Conservation (phyloP, 176 grass and related monocot genomes). For the Chrysopogon serrulatus region DNA sequence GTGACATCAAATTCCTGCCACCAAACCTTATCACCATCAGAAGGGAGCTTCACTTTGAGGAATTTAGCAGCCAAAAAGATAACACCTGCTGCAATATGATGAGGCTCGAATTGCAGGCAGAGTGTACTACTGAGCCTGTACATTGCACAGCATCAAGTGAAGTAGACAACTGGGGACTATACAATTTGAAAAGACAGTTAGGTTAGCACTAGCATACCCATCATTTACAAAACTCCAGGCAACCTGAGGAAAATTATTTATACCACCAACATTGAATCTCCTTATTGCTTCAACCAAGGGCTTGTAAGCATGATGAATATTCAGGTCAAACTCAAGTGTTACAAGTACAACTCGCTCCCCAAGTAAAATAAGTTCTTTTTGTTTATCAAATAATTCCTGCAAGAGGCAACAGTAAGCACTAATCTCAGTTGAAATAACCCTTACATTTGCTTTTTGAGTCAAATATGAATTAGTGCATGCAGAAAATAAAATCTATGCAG, state of each 20-base stretch:
- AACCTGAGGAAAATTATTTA: constrained; percentile 80
- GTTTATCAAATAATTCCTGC: constrained; percentile 94
- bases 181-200: constrained; percentile 12
- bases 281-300: constrained; percentile 94
- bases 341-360: constrained; percentile 83
- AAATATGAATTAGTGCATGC: constrained; percentile 4
- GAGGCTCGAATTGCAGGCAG: constrained; percentile 88
- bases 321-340: constrained; percentile 89
- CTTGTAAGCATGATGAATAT: constrained; percentile 94
- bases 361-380: constrained; percentile 92
- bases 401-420: constrained; percentile 16
- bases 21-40: constrained; percentile 88
- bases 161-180: constrained; percentile 17
- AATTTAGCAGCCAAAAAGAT: constrained; percentile 97
- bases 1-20: constrained; percentile 95
- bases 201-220: constrained; percentile 82
- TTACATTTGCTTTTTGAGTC: neutral
- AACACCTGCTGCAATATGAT: constrained; percentile 97
- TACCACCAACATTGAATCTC: constrained; percentile 72
- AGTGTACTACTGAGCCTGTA: constrained; percentile 55
- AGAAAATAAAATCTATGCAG: neutral
- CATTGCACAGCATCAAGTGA: constrained; percentile 18
- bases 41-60: constrained; percentile 95
- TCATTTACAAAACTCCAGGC: constrained; percentile 99
- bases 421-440: neutral